These are phyloP conservation scores for Grosmannia serpens DNA, from an alignment of 2,329 filamentous ascomycete species.

Conservation along the genomic window DNA sequence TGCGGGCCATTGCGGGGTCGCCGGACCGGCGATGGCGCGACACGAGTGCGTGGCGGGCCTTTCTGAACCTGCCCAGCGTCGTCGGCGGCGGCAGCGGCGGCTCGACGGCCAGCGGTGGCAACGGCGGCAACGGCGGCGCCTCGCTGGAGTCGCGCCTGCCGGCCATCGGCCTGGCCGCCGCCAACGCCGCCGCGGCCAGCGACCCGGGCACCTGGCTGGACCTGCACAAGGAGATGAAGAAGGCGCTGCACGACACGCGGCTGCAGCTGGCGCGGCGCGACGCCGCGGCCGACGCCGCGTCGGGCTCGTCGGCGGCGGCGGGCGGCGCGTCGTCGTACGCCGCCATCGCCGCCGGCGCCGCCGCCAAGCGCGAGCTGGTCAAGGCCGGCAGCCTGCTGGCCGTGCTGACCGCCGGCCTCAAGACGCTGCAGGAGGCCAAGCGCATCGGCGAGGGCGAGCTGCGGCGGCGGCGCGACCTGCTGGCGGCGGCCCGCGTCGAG, in stretches of 20 bases:
- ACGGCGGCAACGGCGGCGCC: constrained; percentile 7
- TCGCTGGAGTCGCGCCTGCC: constrained; percentile 23
- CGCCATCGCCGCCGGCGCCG: constrained; percentile 49
- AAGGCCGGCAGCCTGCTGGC: constrained; percentile 53
- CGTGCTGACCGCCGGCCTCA: constrained; percentile 55
- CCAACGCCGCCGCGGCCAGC: constrained; percentile 31
- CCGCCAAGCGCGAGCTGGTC: constrained; percentile 64
- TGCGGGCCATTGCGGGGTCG: constrained; percentile 58
- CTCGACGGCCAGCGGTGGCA: constrained; percentile 9
- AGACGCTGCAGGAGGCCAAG: constrained; percentile 39
- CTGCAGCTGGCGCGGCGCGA: constrained; percentile 58
- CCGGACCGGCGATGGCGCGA: constrained; percentile 70
- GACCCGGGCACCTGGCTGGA: constrained; percentile 67
- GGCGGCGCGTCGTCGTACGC: not conserved
- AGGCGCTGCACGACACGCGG: constrained; percentile 54
- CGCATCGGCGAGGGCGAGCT: constrained; percentile 64
- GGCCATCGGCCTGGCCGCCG: constrained; percentile 23
- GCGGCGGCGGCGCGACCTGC: constrained; percentile 56
- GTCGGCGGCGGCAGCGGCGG: constrained; percentile 9
- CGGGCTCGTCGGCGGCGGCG: constrained; percentile 9
- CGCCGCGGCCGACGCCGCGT: constrained; percentile 35
- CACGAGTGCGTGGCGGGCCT: constrained; percentile 59
- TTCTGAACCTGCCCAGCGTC: constrained; percentile 52
- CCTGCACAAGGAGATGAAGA: constrained; percentile 62
- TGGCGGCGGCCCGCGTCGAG: constrained; percentile 60